Evolutionary conservation across 495 filamentous ascomycete genomes (phyloP).

Genomic region (Hypoxylon intermedium): DNA sequence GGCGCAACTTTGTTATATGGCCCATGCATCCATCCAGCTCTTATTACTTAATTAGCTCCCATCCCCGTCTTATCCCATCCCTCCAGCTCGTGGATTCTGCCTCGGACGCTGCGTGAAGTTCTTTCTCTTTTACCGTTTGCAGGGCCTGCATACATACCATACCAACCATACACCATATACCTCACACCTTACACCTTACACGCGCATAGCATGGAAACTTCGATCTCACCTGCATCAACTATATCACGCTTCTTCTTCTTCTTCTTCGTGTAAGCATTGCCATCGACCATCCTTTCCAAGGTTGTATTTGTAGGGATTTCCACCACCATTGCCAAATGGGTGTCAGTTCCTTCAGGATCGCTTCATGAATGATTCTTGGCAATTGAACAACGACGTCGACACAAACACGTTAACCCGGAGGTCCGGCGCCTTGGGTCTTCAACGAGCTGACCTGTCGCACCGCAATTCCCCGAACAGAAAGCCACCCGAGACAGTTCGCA

Average conservation of each 20-base stretch:
- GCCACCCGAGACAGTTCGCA: neutral
- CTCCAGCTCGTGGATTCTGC: neutral
- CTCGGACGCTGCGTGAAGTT: neutral
- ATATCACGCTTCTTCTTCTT: conserved; percentile 13
- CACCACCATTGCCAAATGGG: conserved; percentile 15
- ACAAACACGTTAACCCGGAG: conserved; percentile 15
- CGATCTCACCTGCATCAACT: conserved; percentile 29
- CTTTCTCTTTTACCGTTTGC: neutral
- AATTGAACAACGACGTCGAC: conserved; percentile 30
- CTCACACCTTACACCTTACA: neutral
- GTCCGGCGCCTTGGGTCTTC: conserved; percentile 22
- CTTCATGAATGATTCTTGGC: conserved; percentile 3
- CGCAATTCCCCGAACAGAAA: conserved; percentile 18
- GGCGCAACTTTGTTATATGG: neutral
- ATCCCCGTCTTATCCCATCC: neutral
- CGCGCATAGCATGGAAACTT: conserved; percentile 25
- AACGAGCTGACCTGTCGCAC: conserved; percentile 5
- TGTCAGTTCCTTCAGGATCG: conserved; percentile 12
- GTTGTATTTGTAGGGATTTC: neutral
- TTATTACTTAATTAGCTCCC: neutral
- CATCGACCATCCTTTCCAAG: conserved; percentile 3
- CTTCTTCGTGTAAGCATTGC: conserved; percentile 1
- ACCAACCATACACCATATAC: neutral
- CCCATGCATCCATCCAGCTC: neutral
- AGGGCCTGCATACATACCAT: conserved; percentile 4